Base-by-base conservation (phyloP, 2,329 filamentous ascomycete species). In the Paracamarosporium sp. region DNA sequence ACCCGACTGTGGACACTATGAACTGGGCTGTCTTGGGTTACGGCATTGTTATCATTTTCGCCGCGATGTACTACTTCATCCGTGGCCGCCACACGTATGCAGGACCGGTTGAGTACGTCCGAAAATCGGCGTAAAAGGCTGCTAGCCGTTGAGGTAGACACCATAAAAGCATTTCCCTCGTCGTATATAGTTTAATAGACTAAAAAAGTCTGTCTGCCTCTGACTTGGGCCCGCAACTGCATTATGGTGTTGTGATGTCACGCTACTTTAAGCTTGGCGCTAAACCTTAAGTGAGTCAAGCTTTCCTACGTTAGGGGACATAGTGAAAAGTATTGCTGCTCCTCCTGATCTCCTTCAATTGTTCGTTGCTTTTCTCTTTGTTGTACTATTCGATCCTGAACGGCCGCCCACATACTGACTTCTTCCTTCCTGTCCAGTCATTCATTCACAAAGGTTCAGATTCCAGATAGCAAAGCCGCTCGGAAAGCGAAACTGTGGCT, bases 21-120 rank as follows among this genome's bases (percentile, higher is more conserved):
- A 82, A 82, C 59, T 82, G 79, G 78, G 74, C 71, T 38, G 64
- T 75, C 24, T 67, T 69, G 2, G 78, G 81, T 60, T 82, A 79
- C 57, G 71, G 74, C 13, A 75, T 68, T 2, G 70, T 80, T 28
- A 65, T 81, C 28, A 66, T 76, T 30, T 76, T 80, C 50, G 76
- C 79, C 2, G 64, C 75, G 5, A 48, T 73, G 0, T 82, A 79
- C 56, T 82, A 81, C 60, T 62, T 70, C 17, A 28, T 76, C 7
- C 57, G 66, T 27, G 80, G 76, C 9, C 67, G 72, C 47, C 66
- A 78, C 48, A 65, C 69, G 22, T 82, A 81, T 58, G 57, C 47
- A 17, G 67, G 68, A 1, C 69, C 69, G 3, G 63, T 66, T 1
- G 62, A 55, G 28, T 65, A 68, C 46, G 56, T 64, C 8, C 54